phyloP scores from a whole-genome alignment of 225 moss, liverwort and hornwort species.

The Polytrichum formosum region DNA sequence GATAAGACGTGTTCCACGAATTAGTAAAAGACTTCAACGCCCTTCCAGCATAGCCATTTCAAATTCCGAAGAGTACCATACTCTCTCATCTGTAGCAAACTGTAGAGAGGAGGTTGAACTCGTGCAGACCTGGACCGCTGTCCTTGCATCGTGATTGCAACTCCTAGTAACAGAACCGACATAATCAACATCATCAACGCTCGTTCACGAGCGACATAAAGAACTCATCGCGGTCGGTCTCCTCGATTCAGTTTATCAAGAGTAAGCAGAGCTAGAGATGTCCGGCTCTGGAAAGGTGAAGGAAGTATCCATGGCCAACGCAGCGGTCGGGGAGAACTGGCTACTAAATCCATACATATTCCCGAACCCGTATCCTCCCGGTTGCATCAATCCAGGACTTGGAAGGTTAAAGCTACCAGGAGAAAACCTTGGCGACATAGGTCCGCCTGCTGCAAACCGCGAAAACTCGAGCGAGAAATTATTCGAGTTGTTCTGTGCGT shows the following conservation, averaged over 20 bases:
- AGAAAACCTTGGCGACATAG: slow-evolving; percentile 43
- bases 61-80: background rate
- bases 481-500: slow-evolving; percentile 1
- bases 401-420: slow-evolving; percentile 38
- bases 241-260: slow-evolving; percentile 23
- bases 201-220: too few species aligned
- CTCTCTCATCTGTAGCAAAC: background rate
- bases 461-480: slow-evolving; percentile 24
- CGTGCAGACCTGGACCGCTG: background rate
- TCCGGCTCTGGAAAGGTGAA: slow-evolving; percentile 72
- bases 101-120: background rate
- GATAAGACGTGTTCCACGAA: too few species aligned
- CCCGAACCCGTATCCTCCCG: slow-evolving; percentile 61
- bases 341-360: slow-evolving; percentile 53
- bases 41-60: background rate
- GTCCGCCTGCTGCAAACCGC: slow-evolving; percentile 27
- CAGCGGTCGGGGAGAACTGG: slow-evolving; percentile 53
- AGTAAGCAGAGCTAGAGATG: slow-evolving; percentile 50
- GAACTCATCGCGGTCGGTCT: background rate
- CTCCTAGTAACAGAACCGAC: too few species aligned
- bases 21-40: too few species aligned
- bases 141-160: background rate
- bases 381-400: slow-evolving; percentile 39
- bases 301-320: slow-evolving; percentile 59
- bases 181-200: too few species aligned